Base-by-base conservation (phyloP, 441 rosid genomes). In the Geranium incanum region DNA sequence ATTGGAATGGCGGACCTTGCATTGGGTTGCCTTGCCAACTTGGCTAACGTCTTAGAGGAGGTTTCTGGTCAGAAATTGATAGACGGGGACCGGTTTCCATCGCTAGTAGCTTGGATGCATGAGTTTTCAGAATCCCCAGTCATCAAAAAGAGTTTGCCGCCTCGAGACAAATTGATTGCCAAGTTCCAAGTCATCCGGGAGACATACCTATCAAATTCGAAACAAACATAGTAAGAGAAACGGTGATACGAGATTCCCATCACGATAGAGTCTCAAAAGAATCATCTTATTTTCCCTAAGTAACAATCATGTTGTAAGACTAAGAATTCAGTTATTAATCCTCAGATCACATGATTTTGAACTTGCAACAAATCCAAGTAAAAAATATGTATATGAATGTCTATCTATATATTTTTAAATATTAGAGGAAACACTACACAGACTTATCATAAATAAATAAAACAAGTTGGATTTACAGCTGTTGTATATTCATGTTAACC, bases 1-100 rank as follows among this genome's bases (percentile, higher is more conserved):
- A 78, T 80, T 6, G 85, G 86, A 52, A 64, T 77, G 15, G 72
- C 75, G 0, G 86, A 86, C 75, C 71, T 84, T 52, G 81, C 76
- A 5, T 37, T 84, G 2, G 86, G 85, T 19, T 81, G 86, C 85
- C 68, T 83, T n/a, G 74, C 73, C n/a, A 72, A 77, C 68, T 67
- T 76, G 70, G 62, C 74, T n/a, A 68, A 70, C 37, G 78, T 81
- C 0, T 18, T 79, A 0, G 83, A 86, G 59, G 83, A 84, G 66
- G 38, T 83, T 13, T 13, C 62, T 19, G 79, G 78, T 5, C n/a
- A 65, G 4, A 70, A 78, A 57, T 6, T 81, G 4, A 52, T 83
- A 4, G 83, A 78, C 33, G 72, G 64, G 33, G 79, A 78, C 6
- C 36, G 1, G 36, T 75, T 76, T 57, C 86, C 86, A n/a, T 63